Evolutionary conservation across 805 yeast species (phyloP).

Genomic region (Wickerhamomyces pijperi): DNA sequence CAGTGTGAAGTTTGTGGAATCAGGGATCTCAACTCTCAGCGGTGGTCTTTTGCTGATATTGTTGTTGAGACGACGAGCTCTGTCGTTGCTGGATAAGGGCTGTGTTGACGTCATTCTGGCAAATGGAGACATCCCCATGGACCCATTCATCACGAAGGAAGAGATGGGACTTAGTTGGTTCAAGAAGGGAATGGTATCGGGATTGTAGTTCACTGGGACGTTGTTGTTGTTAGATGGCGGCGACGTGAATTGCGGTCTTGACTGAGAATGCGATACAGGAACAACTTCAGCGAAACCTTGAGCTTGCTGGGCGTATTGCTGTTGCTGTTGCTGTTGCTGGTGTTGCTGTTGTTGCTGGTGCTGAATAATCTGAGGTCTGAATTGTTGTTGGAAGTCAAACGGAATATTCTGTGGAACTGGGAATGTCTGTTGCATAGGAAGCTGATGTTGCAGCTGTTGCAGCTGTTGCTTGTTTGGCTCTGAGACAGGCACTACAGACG

Average conservation of each 20-base stretch:
- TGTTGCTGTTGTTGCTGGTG: conserved; percentile 4
- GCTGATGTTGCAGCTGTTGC: not conserved
- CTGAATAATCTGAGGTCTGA: too few relatives aligned
- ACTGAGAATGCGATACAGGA: conserved; percentile 2
- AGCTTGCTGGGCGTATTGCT: conserved; percentile 1
- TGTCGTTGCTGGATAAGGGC: conserved; percentile 8
- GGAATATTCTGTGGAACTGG: conserved; percentile 1
- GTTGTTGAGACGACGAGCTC: conserved; percentile 16
- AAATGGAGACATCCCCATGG: not conserved
- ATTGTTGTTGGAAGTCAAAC: conserved; percentile 1
- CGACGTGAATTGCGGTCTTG: not conserved
- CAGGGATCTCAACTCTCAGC: conserved; percentile 18
- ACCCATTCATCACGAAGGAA: not conserved
- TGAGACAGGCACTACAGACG: too few relatives aligned
- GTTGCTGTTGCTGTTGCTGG: conserved; percentile 2
- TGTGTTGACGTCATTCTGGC: not conserved
- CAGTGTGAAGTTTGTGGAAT: not conserved
- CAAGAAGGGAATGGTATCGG: not conserved
- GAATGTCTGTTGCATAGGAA: conserved; percentile 2
- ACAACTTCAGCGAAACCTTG: conserved; percentile 1
- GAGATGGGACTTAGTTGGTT: not conserved
- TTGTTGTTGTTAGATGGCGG: not conserved
- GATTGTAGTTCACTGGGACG: conserved; percentile 3
- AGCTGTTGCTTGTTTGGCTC: not conserved
- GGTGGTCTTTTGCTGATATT: conserved; percentile 16